A percentile compares a stretch with the other conserved stretches of the same genome.
Evolutionary conservation across 2,329 filamentous ascomycete genomes (phyloP).

Genomic region (Fusarium sp.): DNA sequence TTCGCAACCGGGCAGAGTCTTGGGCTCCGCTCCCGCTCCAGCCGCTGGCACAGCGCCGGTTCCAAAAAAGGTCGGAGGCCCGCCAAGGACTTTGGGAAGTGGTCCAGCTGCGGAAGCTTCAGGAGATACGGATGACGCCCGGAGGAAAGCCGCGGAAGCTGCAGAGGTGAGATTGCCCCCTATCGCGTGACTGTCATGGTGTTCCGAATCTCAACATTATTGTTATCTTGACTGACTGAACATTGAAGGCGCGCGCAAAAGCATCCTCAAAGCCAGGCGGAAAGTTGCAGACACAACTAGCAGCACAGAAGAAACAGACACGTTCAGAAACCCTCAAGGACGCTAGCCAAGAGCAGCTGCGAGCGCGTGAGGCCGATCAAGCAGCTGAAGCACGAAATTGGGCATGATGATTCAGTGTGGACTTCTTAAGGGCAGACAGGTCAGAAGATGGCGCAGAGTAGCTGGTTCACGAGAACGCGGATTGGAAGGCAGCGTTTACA

Average conservation of each 20-base stretch:
- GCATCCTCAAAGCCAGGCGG: conserved; percentile 67
- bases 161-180: conserved; percentile 75
- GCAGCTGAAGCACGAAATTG: conserved; percentile 53
- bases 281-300: conserved; percentile 76
- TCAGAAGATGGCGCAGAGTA: neutral
- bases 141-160: conserved; percentile 79
- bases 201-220: neutral
- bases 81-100: conserved; percentile 72
- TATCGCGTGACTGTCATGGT: neutral
- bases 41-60: conserved; percentile 62
- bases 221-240: neutral
- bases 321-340: conserved; percentile 73
- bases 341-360: conserved; percentile 72
- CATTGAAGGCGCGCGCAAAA: conserved; percentile 71
- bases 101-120: conserved; percentile 44
- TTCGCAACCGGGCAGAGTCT: conserved; percentile 75
- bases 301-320: conserved; percentile 80
- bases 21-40: conserved; percentile 65
- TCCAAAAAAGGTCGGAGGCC: conserved; percentile 63
- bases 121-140: conserved; percentile 65
- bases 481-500: neutral
- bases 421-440: neutral
- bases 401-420: conserved; percentile 37
- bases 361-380: conserved; percentile 74
- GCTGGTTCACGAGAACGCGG: neutral